These are phyloP conservation scores for Cucurbitaria berberidis DNA, from an alignment of 2,329 filamentous ascomycete genomes.

Conservation along the genomic window DNA sequence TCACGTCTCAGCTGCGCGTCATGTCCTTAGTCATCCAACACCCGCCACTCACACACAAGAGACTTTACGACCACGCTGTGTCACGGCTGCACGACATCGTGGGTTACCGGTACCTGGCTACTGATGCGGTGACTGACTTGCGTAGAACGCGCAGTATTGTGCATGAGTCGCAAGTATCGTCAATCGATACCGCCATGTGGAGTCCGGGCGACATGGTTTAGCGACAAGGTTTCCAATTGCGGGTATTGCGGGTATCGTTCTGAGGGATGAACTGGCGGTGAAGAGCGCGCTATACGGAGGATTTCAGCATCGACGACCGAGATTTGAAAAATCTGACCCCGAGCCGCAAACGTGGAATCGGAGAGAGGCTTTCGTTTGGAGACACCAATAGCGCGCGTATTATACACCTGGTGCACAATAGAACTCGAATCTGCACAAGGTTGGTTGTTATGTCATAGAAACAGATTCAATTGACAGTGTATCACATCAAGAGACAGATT, in stretches of 20 bases:
- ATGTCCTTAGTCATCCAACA: constrained; percentile 13
- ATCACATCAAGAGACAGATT: background rate
- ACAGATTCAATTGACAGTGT: too few relatives aligned
- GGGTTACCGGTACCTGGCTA: constrained; percentile 15
- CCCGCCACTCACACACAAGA: background rate
- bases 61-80: constrained; percentile 14
- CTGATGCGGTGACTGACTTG: constrained; percentile 17
- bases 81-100: constrained; percentile 25
- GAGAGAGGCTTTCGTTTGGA: background rate
- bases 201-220: background rate
- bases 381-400: background rate
- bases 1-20: constrained; percentile 21
- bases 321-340: background rate
- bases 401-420: too few relatives aligned
- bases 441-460: too few relatives aligned
- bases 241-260: too few relatives aligned
- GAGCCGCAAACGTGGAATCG: background rate
- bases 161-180: constrained; percentile 7
- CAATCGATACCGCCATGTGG: constrained; percentile 9
- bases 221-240: constrained; percentile 4
- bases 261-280: constrained; percentile 14
- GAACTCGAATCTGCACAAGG: too few relatives aligned
- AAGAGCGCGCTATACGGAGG: background rate
- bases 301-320: background rate
- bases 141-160: constrained; percentile 5